Evolutionary conservation across 805 yeast genomes (phyloP), one percentile per base, ranked within the genome.

Genomic region (Candida piceae): DNA sequence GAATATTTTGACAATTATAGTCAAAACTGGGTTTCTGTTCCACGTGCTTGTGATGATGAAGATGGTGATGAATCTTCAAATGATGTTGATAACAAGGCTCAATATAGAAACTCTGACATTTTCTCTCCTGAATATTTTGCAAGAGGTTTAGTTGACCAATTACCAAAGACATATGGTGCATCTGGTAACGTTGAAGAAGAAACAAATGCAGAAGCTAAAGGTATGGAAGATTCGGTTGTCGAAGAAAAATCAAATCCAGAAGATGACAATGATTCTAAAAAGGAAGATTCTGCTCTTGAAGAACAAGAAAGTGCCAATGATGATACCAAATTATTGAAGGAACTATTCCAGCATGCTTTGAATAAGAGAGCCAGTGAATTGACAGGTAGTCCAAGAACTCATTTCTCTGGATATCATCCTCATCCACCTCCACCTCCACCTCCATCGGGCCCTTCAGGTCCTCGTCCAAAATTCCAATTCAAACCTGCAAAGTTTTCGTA

Each of bases 111-210:
- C 7, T 26, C 42, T 10, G 46, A 40, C 15, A 45, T 44, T 22
- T 32, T 46, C 4, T 38, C 44, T 21, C 43, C 46, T 12, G 48
- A 48, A 4, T 46, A 46, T 24, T 44, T 44, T 33, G 31, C 50
- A 4, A 40, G 50, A 34, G 32, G 28, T 16, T 35, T 27, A 5
- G 15, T 38, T 17, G 36, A 32, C 21, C 45, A 40, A 16, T 38
- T 30, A 20, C 43, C 41, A 17, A 13, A 33, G 16, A 32, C 38
- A 22, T 28, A 29, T 26, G 17, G 29, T 16, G 29, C n/a, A n/a
- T n/a, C n/a, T 15, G 10, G 9, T 15, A 13, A n/a, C 13, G 13
- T 7, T 15, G 10, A 24, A 27, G 7, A 20, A 5, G 22, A 28
- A n/a, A 5, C 21, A 28, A 10, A 28, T 8, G 29, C 4, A 7